These are phyloP conservation scores for Picea glauca DNA, from an alignment of 75 land plant genomes.

Conservation along the genomic window DNA sequence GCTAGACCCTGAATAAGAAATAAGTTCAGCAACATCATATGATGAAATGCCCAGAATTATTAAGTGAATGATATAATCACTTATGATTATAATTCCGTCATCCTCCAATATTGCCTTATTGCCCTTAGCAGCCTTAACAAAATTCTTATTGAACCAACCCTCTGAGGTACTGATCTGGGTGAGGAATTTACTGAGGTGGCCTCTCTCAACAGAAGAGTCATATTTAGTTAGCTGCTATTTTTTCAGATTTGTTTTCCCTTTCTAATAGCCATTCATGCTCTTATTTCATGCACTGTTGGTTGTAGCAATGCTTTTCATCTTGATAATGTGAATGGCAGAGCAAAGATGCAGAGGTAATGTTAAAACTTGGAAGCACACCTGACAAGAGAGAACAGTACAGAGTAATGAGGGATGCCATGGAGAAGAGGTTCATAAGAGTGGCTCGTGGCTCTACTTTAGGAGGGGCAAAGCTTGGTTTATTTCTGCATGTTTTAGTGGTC, in stretches of 20 bases:
- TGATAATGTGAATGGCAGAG: conserved; percentile 33
- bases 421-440: conserved; percentile 77
- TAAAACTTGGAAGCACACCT: conserved; percentile 72
- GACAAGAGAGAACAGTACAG: conserved; percentile 74
- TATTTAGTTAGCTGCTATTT: too few relatives aligned
- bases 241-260: background rate
- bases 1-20: too few relatives aligned
- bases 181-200: too few relatives aligned
- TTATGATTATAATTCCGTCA: too few relatives aligned
- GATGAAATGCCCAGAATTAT: too few relatives aligned
- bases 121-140: too few relatives aligned
- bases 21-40: too few relatives aligned
- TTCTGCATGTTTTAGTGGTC: conserved; percentile 74
- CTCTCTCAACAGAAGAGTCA: background rate
- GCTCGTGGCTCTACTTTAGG: conserved; percentile 91
- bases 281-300: background rate
- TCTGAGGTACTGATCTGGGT: too few relatives aligned
- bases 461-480: conserved; percentile 89
- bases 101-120: too few relatives aligned
- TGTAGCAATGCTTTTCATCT: background rate
- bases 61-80: too few relatives aligned
- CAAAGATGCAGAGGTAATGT: conserved; percentile 75
- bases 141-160: too few relatives aligned
- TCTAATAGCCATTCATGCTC: background rate
- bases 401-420: conserved; percentile 79